Evolutionary conservation across 2,329 filamentous ascomycete species (phyloP).

Genomic region (Claviceps monticola): DNA sequence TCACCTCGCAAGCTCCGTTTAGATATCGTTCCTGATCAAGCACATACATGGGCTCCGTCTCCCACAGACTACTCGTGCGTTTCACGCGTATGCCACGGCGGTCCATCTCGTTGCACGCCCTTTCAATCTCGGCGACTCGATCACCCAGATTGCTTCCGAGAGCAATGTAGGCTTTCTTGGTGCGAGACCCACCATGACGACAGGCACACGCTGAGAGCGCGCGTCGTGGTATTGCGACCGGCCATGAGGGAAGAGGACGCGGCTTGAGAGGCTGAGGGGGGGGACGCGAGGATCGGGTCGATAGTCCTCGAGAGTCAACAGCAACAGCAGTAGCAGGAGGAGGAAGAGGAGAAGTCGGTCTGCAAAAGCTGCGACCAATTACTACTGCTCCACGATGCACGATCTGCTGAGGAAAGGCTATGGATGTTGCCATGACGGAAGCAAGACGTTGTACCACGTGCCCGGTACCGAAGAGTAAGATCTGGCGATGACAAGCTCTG

Average conservation of each 20-base stretch:
- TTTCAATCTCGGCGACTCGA: conserved; percentile 71
- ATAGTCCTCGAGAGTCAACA: not conserved
- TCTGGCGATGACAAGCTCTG: too few species aligned
- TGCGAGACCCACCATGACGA: conserved; percentile 20
- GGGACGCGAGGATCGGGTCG: not conserved
- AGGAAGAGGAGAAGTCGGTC: not conserved
- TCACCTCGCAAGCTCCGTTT: conserved; percentile 83
- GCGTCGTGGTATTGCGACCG: conserved; percentile 3
- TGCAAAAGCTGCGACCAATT: not conserved
- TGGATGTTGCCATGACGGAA: not conserved
- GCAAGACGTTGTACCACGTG: not conserved
- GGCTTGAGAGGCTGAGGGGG: not conserved
- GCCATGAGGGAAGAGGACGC: not conserved
- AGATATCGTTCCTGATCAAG: conserved; percentile 76
- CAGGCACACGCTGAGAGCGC: conserved; percentile 21
- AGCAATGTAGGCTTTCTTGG: conserved; percentile 59
- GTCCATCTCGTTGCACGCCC: conserved; percentile 68
- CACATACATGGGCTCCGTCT: conserved; percentile 96
- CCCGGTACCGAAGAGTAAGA: not conserved
- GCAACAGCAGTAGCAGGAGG: too few species aligned
- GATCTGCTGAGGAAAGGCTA: not conserved
- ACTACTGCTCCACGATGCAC: not conserved
- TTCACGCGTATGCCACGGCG: conserved; percentile 56
- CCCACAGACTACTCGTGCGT: conserved; percentile 79
- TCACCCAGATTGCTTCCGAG: conserved; percentile 89